Evolutionary conservation across 2,329 filamentous ascomycete species (phyloP).

Genomic region (Leptographium galeiforme): DNA sequence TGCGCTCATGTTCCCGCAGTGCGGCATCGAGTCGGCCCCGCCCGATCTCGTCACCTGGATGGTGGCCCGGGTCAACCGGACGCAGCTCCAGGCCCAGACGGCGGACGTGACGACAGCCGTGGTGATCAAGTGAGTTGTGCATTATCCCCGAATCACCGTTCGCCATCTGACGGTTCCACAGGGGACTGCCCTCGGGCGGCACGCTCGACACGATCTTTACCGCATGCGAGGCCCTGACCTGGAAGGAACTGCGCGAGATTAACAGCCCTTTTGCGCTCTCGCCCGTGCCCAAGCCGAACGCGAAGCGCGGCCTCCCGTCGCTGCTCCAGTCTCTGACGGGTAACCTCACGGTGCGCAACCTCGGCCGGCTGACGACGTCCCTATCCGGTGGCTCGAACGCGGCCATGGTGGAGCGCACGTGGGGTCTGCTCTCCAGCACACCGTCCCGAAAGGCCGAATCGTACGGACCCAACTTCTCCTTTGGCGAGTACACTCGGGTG

Average conservation of each 20-base stretch:
- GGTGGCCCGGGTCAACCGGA: slow-evolving; percentile 35
- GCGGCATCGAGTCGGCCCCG: slow-evolving; percentile 48
- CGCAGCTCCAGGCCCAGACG: slow-evolving; percentile 33
- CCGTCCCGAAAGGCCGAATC: slow-evolving; percentile 29
- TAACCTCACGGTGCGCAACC: slow-evolving; percentile 30
- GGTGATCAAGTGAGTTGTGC: slow-evolving; percentile 1
- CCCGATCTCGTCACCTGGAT: slow-evolving; percentile 45
- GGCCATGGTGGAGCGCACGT: slow-evolving; percentile 45
- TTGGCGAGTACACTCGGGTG: slow-evolving; percentile 38
- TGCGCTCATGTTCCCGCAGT: slow-evolving; percentile 47
- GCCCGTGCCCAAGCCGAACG: slow-evolving; percentile 33
- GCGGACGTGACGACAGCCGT: slow-evolving; percentile 40
- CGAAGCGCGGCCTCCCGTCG: slow-evolving; percentile 17
- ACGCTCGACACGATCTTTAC: slow-evolving; percentile 55
- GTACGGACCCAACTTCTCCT: slow-evolving; percentile 51
- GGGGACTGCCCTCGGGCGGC: slow-evolving; percentile 44
- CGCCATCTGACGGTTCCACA: slow-evolving; percentile 13
- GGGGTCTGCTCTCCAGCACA: slow-evolving; percentile 42
- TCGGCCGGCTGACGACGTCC: slow-evolving; percentile 44
- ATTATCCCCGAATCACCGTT: background rate
- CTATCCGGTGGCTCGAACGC: slow-evolving; percentile 35
- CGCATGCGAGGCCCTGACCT: slow-evolving; percentile 37
- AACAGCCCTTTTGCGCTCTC: slow-evolving; percentile 42
- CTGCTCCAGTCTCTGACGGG: slow-evolving; percentile 36
- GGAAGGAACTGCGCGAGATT: slow-evolving; percentile 31